These are phyloP conservation scores for Dactylella cylindrospora DNA, from an alignment of 2,329 filamentous ascomycete species.

Conservation along the genomic window DNA sequence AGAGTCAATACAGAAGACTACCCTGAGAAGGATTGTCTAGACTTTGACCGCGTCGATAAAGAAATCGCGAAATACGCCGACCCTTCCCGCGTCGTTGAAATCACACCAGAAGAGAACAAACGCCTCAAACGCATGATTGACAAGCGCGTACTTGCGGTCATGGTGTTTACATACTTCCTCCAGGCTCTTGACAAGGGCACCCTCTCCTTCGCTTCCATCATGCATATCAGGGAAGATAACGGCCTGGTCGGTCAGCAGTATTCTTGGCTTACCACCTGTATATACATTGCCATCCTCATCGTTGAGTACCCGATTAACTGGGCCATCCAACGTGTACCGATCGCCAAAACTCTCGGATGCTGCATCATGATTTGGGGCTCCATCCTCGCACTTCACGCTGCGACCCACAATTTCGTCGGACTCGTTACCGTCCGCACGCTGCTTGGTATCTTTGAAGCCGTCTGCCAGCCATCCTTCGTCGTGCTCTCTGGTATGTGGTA, in stretches of 20 bases:
- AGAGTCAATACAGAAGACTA: conserved; percentile 51
- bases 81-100: conserved; percentile 57
- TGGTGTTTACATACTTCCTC: conserved; percentile 73
- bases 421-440: conserved; percentile 65
- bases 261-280: conserved; percentile 71
- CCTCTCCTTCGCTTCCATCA: conserved; percentile 64
- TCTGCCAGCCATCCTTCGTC: conserved; percentile 68
- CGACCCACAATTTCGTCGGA: conserved; percentile 62
- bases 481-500: conserved; percentile 72
- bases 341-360: conserved; percentile 67
- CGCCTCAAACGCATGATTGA: conserved; percentile 68
- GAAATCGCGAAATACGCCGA: conserved; percentile 71
- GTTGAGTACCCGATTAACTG: conserved; percentile 74
- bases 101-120: conserved; percentile 63
- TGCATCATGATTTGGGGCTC: conserved; percentile 67
- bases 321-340: conserved; percentile 64
- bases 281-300: conserved; percentile 70
- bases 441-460: conserved; percentile 70
- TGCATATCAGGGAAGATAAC: conserved; percentile 59
- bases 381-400: conserved; percentile 63
- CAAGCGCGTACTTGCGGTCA: conserved; percentile 66
- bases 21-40: conserved; percentile 57
- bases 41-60: conserved; percentile 65
- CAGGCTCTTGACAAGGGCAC: conserved; percentile 71
- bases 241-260: conserved; percentile 53